phyloP scores from a whole-genome alignment of 257 asterid genomes.

The Anisodus acutangulus region DNA sequence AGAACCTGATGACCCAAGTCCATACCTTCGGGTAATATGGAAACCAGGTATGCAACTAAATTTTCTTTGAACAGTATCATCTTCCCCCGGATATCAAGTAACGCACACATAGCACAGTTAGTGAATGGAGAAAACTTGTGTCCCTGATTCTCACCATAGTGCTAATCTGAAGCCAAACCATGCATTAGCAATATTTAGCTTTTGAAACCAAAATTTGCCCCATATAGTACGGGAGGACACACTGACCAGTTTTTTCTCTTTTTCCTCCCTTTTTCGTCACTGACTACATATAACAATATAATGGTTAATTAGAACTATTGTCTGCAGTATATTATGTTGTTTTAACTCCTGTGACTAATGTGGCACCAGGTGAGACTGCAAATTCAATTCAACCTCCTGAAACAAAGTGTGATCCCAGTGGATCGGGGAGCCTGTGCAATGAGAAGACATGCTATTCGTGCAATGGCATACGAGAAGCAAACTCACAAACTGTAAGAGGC shows the following conservation, averaged over 20 bases:
- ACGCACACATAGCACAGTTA: background rate
- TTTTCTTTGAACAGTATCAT: conserved; percentile 12
- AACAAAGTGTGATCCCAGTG: conserved; percentile 54
- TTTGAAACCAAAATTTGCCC: conserved; percentile 22
- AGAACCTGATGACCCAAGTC: conserved; percentile 95
- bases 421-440: conserved; percentile 57
- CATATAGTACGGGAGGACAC: background rate
- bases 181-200: conserved; percentile 13
- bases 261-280: background rate
- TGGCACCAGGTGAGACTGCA: conserved; percentile 75
- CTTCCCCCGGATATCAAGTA: background rate
- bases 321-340: background rate
- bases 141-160: conserved; percentile 12
- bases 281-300: background rate
- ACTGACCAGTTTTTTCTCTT: conserved; percentile 6
- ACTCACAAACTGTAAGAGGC: conserved; percentile 83
- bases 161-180: background rate
- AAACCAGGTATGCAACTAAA: conserved; percentile 68
- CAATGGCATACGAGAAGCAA: conserved; percentile 67
- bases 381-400: conserved; percentile 78
- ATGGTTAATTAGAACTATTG: conserved; percentile 10
- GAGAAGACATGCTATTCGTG: conserved; percentile 67
- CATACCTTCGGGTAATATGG: conserved; percentile 97
- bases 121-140: background rate
- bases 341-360: conserved; percentile 30